These are phyloP conservation scores for Arthroderma sp. DNA, from an alignment of 2,329 filamentous ascomycete genomes.

Conservation along the genomic window DNA sequence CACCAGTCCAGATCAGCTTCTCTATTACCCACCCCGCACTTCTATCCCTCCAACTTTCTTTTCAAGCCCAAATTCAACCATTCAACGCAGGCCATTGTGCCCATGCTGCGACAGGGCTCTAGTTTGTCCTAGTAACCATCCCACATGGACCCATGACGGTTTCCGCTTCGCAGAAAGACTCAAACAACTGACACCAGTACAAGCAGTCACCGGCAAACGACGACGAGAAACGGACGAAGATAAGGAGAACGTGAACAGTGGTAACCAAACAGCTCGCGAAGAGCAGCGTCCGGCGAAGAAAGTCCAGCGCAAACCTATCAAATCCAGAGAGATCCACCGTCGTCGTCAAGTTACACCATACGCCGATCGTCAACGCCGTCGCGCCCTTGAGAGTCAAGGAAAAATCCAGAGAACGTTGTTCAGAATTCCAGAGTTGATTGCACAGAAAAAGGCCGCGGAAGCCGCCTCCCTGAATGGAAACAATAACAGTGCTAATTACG, in stretches of 20 bases:
- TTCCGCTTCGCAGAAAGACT: conserved; percentile 3
- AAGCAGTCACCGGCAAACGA: conserved; percentile 7
- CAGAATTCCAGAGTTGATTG: conserved; percentile 24
- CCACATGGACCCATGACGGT: conserved; percentile 2
- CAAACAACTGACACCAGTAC: conserved; percentile 9
- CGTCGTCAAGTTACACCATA: conserved; percentile 17
- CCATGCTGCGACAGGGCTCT: conserved; percentile 10
- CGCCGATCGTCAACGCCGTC: conserved; percentile 22
- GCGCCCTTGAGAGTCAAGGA: conserved; percentile 22
- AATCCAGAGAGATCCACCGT: conserved; percentile 9
- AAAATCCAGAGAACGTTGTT: conserved; percentile 26
- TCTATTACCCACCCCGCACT: background rate
- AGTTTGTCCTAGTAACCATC: conserved; percentile 12
- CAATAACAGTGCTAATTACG: background rate
- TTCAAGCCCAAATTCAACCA: background rate
- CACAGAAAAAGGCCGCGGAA: conserved; percentile 21
- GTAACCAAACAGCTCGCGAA: background rate
- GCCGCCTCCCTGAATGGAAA: background rate
- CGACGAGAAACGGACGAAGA: background rate
- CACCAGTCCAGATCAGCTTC: background rate
- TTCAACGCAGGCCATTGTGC: conserved; percentile 7
- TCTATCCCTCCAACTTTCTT: background rate
- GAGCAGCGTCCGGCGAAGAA: background rate
- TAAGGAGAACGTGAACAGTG: background rate
- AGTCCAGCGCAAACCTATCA: conserved; percentile 3